Evolutionary conservation across 2,329 filamentous ascomycete genomes (phyloP), one percentile per base, ranked within the genome.

Genomic region (Alternaria metachromatica): DNA sequence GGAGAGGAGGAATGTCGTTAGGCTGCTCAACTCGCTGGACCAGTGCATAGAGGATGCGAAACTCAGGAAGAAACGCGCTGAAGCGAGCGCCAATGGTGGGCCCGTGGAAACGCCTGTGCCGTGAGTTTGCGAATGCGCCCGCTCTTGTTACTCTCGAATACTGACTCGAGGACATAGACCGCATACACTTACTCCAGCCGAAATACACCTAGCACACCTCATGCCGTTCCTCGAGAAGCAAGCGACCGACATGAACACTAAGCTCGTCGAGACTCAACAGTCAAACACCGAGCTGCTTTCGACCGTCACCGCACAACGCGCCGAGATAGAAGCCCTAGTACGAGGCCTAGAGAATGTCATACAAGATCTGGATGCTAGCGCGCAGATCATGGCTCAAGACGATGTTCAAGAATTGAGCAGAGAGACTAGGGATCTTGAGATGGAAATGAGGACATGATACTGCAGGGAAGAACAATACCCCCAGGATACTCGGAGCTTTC

Each of bases 11-110:
- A 82, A 87, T 62, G 87, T 88, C 2, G 82, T 90, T 6, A 76
- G 81, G 63, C 83, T 85, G 21, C 78, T 90, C 66, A 90, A 90
- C 74, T 86, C 87, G 59, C 79, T 90, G 66, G 88, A 90, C 72
- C 80, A 83, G 41, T 80, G 89, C 65, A 84, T 90, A 26, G 84
- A 84, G 26, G 88, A 89, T 65, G 88, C 88, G 11, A 85, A 83
- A 70, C 75, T 78, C 67, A 81, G 87, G 67, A 87, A 83, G 76
- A 82, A 83, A 58, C 75, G 73, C 55, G 81, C 80, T 2, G 72
- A 82, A 75, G 72, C 76, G 55, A 64, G 77, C 71, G 71, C 82
- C 56, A 72, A 78, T 65, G 78, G 78, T 48, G 73, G 76, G 5
- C 68, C 72, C 23, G 75, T 78, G 2, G 72, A 79, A 55, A 66